phyloP scores from a whole-genome alignment of 2,329 filamentous ascomycete genomes.

The Aschersonia sp. region DNA sequence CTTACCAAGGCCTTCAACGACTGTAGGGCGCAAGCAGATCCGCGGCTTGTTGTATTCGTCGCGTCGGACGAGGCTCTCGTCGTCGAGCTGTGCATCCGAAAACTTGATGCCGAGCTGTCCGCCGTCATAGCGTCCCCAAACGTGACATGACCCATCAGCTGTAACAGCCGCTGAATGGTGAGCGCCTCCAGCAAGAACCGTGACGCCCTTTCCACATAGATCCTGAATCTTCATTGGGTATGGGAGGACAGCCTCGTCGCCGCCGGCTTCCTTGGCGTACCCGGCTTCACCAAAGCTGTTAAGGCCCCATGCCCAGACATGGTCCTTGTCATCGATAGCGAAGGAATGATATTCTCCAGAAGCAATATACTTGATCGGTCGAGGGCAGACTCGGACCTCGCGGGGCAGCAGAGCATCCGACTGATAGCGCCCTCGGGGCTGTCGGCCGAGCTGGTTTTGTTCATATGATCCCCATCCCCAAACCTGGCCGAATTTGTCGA shows the following conservation, averaged over 20 bases:
- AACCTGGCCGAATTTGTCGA: slow-evolving; percentile 26
- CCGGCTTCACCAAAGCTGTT: slow-evolving; percentile 69
- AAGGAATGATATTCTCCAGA: slow-evolving; percentile 62
- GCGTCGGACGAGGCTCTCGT: slow-evolving; percentile 33
- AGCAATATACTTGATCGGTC: slow-evolving; percentile 52
- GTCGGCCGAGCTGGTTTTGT: slow-evolving; percentile 37
- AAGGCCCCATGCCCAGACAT: slow-evolving; percentile 64
- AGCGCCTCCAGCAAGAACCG: slow-evolving; percentile 46
- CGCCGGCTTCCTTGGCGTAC: slow-evolving; percentile 18
- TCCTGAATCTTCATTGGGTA: slow-evolving; percentile 52
- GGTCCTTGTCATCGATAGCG: slow-evolving; percentile 49
- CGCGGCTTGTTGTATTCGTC: slow-evolving; percentile 42
- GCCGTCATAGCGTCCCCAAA: slow-evolving; percentile 41
- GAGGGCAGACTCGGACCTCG: slow-evolving; percentile 24
- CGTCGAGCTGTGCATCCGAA: slow-evolving; percentile 28
- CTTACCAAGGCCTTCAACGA: slow-evolving; percentile 33
- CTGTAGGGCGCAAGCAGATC: slow-evolving; percentile 45
- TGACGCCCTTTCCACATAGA: slow-evolving; percentile 44
- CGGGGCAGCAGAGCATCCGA: slow-evolving; percentile 35
- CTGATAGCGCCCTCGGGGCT: slow-evolving; percentile 27
- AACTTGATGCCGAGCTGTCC: slow-evolving; percentile 33
- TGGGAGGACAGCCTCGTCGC: slow-evolving; percentile 39
- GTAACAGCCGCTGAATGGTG: slow-evolving; percentile 54
- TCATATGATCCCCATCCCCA: slow-evolving; percentile 23
- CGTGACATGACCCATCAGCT: slow-evolving; percentile 30